Percentiles rank a stretch among this genome's conserved stretches.
Evolutionary conservation across 306 rosid species (phyloP).

Genomic region (Calophaca sinica): DNA sequence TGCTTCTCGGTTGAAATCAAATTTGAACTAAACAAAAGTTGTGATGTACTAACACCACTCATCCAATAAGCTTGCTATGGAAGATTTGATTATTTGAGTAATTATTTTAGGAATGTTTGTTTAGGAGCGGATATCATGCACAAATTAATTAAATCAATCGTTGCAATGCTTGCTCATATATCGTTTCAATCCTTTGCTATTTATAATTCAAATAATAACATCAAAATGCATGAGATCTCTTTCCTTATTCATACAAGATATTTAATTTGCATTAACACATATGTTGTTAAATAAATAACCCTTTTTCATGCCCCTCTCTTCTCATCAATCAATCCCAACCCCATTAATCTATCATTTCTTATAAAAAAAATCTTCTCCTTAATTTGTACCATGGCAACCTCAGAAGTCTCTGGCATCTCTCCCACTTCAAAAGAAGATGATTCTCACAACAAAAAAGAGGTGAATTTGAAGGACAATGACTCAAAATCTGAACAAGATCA

Average conservation of each 20-base stretch:
- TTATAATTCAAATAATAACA: conserved; percentile 43
- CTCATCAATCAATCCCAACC: background rate
- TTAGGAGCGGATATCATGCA: conserved; percentile 1
- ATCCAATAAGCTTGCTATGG: conserved; percentile 20
- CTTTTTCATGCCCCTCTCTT: background rate
- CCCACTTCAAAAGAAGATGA: conserved; percentile 43
- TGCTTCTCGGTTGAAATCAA: conserved; percentile 33
- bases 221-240: conserved; percentile 43
- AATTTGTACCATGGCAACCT: conserved; percentile 20
- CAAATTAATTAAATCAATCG: background rate
- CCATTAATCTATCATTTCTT: no score
- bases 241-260: conserved; percentile 43
- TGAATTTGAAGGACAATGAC: no score
- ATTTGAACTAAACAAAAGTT: conserved; percentile 46
- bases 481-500: background rate
- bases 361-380: background rate
- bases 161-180: background rate
- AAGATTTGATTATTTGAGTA: conserved; percentile 38
- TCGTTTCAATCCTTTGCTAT: conserved; percentile 37
- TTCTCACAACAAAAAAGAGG: background rate
- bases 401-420: conserved; percentile 60
- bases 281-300: conserved; percentile 50
- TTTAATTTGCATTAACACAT: conserved; percentile 49
- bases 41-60: conserved; percentile 46
- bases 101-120: conserved; percentile 16